Base-by-base conservation (phyloP, 2,329 filamentous ascomycete genomes). In the Aotearoamyces nothofagi region DNA sequence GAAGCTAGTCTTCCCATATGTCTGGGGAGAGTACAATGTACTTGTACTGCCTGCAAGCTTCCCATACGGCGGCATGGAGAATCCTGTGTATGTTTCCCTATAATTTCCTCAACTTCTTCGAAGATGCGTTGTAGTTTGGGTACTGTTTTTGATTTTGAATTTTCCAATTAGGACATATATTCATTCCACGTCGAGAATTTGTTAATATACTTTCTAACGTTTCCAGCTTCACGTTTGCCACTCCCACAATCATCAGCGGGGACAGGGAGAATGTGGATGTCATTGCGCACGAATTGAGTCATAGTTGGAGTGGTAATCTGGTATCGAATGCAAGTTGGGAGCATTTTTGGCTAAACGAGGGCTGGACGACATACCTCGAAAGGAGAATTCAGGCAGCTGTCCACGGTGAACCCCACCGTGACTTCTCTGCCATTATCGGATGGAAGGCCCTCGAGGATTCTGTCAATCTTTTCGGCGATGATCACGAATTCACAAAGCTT, bases 221-320 rank as follows among this genome's bases (percentile, higher is more conserved):
- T n/a, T n/a, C n/a, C n/a, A n/a, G n/a, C n/a, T n/a, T n/a, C n/a
- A 96, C 90, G 0, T 96, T 92, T 51, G 87, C 86, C 2, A 96
- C 90, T 2, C 87, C 87, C 2, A 92, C 84, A 19, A 78, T 96
- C 42, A 84, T 98, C 47, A 90, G 79, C 33, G 87, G 87, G 26
- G 80, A 87, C 45, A 69, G 78, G 24, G 78, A 93, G 48, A 96
- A 96, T 42, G 72, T 96, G 12, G 87, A 96, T 50, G 87, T 96
- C 12, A 92, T 98, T 53, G 90, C 90, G 2, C 90, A 93, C 51
- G 86, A 81, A 45, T 56, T 78, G 37, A 65, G 61, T 39, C 71
- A 77, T 47, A 72, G 78, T 43, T 94, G 86, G 84, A 90, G 80
- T 35, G 87, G 86, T 15, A 94, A 94, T 43, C 57, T 86, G 22